These are phyloP conservation scores for Penicillium atrosanguineum DNA, from an alignment of 495 filamentous ascomycete genomes.

Conservation along the genomic window DNA sequence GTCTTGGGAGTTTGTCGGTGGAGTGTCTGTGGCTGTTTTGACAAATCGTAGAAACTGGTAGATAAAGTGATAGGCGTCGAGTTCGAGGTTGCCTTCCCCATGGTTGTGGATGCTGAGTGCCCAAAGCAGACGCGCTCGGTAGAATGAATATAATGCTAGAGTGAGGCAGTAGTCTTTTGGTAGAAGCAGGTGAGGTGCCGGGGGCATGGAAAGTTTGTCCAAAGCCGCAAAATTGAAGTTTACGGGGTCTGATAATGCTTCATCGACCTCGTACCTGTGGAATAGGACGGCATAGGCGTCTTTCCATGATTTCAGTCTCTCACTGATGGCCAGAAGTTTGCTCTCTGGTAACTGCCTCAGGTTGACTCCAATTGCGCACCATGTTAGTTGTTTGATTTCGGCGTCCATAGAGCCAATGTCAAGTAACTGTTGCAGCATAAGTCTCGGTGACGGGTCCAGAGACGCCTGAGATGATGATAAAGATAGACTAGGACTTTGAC, in stretches of 20 bases:
- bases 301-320: slow-evolving; percentile 2
- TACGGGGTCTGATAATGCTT: not conserved
- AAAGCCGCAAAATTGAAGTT: slow-evolving; percentile 1
- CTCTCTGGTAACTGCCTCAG: not conserved
- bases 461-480: not conserved
- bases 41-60: slow-evolving; percentile 6
- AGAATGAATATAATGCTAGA: slow-evolving; percentile 4
- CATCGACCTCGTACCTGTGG: not conserved
- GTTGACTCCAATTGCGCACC: slow-evolving; percentile 3
- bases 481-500: not conserved
- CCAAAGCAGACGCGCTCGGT: slow-evolving; percentile 6
- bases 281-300: not conserved
- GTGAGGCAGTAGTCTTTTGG: slow-evolving; percentile 3
- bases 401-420: slow-evolving; percentile 6
- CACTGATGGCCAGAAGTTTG: not conserved
- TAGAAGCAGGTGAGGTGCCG: not conserved
- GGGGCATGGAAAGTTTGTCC: slow-evolving; percentile 4
- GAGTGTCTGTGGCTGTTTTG: not conserved
- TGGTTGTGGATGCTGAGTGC: slow-evolving; percentile 2
- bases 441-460: not conserved
- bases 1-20: not conserved
- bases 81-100: not conserved
- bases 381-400: slow-evolving; percentile 6
- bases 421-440: slow-evolving; percentile 6
- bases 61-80: slow-evolving; percentile 4